Base-by-base conservation (phyloP, 345 rosid genomes). In the Aethionema arabicum region DNA sequence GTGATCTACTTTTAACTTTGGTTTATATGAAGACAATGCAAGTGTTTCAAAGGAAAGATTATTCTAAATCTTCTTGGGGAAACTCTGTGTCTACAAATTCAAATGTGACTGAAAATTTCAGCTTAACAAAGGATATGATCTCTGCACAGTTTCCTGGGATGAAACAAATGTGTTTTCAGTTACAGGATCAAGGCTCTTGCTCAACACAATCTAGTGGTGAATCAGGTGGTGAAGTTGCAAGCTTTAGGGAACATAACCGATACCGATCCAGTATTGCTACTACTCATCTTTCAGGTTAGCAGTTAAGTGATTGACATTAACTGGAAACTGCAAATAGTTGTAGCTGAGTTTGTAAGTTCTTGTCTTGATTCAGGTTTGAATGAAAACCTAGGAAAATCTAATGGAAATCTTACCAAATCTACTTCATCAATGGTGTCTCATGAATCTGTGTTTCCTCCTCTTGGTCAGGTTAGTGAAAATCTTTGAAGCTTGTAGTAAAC, bases 181-280 rank as follows among this genome's bases (percentile, higher is more conserved):
- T 65, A 51, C 87, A 78, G 56, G 82, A 80, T 31, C 87, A 71
- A 71, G 90, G 83, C 37, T 80, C 83, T 29, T 76, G 84, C 8
- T 81, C 92, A 43, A 63, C 85, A 47, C 92, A 87, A 52, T 90
- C 93, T 3, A 85, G 82, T 8, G 79, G 75, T 49, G 85, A 87
- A 56, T 83, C 95, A 49, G 79, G 76, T 31, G 53, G 75, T 48
- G 83, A 82, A 78, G 80, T 74, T 56, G 85, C 66, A 52, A 73
- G 72, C 77, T 48, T 76, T 49, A 78, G 75, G 43, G 76, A 77
- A 59, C 75, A 69, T 74, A 67, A 62, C 41, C 63, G 55, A 45
- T 65, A 38, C 27, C 63, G 60, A 63, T 63, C 61, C 37, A 61
- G 12, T 63, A 51, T 40, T 69, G 59, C 41, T 39, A 33, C 64